A percentile compares a stretch with the other conserved stretches of the same genome.
These are phyloP conservation scores for Starmerella sp. DNA, from an alignment of 805 yeast species.

Conservation along the genomic window DNA sequence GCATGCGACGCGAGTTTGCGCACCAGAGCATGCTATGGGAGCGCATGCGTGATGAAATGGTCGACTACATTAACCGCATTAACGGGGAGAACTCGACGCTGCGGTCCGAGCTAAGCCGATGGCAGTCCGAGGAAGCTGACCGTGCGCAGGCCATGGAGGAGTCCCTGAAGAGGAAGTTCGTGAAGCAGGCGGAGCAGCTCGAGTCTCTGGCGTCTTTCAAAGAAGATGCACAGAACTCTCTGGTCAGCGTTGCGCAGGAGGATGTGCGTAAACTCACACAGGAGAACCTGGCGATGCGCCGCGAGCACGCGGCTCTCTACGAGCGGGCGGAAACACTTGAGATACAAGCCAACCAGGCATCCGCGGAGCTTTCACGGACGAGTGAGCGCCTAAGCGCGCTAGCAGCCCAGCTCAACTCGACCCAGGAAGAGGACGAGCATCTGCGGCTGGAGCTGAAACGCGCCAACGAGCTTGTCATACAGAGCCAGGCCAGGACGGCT, in stretches of 20 bases:
- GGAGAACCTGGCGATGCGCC: constrained; percentile 1
- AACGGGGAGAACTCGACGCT: background rate
- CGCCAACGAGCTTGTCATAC: background rate
- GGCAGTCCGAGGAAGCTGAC: background rate
- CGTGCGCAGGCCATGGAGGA: constrained; percentile 1
- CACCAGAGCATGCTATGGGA: background rate
- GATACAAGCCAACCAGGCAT: background rate
- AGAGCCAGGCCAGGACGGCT: background rate
- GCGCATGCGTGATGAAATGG: background rate
- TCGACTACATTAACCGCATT: background rate
- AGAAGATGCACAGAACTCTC: background rate
- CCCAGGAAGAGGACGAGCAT: background rate
- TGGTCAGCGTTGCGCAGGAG: constrained; percentile 1
- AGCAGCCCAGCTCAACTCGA: background rate
- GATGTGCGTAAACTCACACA: background rate
- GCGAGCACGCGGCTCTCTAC: background rate
- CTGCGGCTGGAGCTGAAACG: background rate
- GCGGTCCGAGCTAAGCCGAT: background rate
- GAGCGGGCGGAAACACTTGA: constrained; percentile 1
- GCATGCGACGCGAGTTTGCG: background rate
- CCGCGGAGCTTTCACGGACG: background rate
- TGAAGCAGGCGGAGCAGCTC: background rate
- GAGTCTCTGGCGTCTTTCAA: constrained; percentile 3
- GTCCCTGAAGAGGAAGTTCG: background rate
- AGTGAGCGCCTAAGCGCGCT: background rate